Evolutionary conservation across 2,329 filamentous ascomycete species (phyloP), one percentile per base, ranked within the genome.

Genomic region (Microascus cirrosus): DNA sequence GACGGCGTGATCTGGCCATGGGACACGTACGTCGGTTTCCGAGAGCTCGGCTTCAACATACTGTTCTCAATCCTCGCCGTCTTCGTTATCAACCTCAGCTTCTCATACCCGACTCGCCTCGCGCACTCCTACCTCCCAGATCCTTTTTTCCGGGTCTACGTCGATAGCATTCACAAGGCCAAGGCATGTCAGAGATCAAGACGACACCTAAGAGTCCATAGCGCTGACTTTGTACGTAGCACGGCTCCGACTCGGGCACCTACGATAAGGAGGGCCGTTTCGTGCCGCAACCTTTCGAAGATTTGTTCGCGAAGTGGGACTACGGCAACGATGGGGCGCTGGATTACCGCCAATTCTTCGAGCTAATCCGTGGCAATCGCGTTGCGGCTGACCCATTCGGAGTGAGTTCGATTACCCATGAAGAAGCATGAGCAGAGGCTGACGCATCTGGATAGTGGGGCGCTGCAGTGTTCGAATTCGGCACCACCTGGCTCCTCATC

Each of bases 211-310:
- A 22, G 45, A 50, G n/a, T 50, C 11, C 8, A 6, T 50, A 12
- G 5, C 3, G 5, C 45, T 50, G n/a, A 13, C 45, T 50, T 4
- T 15, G 11, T 3, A 50, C 12, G 15, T 6, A 57, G 66, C 75
- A 78, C 60, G 75, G 74, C 5, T 74, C 71, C 55, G 76, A 78
- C 60, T 74, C 67, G 22, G 73, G 72, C 12, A 71, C 71, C 0
- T 79, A 75, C 58, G 76, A 80, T 62, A 71, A 65, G 15, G 76
- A 79, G 62, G 77, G 77, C 2, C 68, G 76, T 1, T 79, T 78
- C 62, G 61, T 72, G 12, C 74, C 76, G 13, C 76, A 79, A 63
- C 71, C 70, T 50, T 79, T 80, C 59, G 75, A 80, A 65, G 75
- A 79, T 61, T 70, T 78, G 51, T 79, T 79, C 59, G 63, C 70